Base-by-base conservation (phyloP, 2,329 filamentous ascomycete genomes). In the Sporothrix globosa region DNA sequence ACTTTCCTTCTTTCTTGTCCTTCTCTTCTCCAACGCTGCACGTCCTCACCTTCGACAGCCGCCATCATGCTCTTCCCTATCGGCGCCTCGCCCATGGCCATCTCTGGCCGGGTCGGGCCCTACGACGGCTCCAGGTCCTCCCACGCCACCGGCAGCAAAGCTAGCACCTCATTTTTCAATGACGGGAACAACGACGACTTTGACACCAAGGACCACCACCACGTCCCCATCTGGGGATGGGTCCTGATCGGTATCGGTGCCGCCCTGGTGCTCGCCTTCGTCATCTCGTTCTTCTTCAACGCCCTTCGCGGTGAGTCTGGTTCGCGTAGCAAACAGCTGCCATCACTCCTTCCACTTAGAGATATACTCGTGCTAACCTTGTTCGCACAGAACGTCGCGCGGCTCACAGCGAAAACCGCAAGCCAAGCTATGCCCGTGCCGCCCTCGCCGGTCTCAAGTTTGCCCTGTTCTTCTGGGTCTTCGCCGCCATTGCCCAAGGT, bases 381-480 rank as follows among this genome's bases (percentile, higher is more conserved):
- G 34, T 6, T 48, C 5, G 19, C 41, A 5, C 17, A 70, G 67
- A 71, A 21, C 67, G 60, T 53, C 60, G 54, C 10, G 4, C 21
- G 9, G 63, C 61, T 5, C 53, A n/a, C n/a, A 21, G 34, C 10
- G 63, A 70, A 10, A 65, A 58, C 68, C 67, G 68, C 68, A 61
- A 53, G 63, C 27, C 54, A 30, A 46, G 63, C 50, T 44, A 52
- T 24, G 41, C 54, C 46, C 54, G 41, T 2, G 65, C 50, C 14
- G 27, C 39, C 27, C 67, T 66, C 63, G 50, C 44, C 13, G 70
- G 68, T 21, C 39, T 48, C 67, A 69, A 70, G 67, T 24, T 63
- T 21, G 68, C 67, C 44, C 56, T 70, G 4, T 69, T 69, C 68
- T 39, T 72, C 21, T 70, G 67, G 70, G 48, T 68, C 41, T 67